Conservation (phyloP, 306 rosid species). For the Pterocarpus santalinus region DNA sequence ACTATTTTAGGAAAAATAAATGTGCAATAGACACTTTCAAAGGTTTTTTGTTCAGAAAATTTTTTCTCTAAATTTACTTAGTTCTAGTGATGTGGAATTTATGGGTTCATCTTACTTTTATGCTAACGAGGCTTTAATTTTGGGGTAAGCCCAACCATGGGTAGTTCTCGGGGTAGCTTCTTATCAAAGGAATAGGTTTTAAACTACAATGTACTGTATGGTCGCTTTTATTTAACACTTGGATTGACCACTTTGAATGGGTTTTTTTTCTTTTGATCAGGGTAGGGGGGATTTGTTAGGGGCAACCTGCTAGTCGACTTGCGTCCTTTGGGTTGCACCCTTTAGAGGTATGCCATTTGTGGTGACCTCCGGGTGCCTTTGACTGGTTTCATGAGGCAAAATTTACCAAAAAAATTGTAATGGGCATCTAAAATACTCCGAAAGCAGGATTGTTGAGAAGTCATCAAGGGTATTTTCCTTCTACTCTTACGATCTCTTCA, state of each 20-base stretch:
- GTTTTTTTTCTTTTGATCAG: too few species aligned
- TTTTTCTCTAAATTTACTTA: constrained; percentile 13
- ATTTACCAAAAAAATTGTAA: constrained; percentile 31
- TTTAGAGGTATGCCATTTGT: too few species aligned
- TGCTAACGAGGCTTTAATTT: constrained; percentile 25
- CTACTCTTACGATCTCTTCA: neutral
- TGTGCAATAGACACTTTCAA: neutral
- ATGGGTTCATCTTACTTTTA: neutral
- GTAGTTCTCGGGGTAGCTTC: constrained; percentile 24
- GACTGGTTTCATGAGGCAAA: neutral
- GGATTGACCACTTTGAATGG: constrained; percentile 41
- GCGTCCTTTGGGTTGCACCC: too few species aligned
- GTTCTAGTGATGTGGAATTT: neutral
- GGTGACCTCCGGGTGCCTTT: too few species aligned
- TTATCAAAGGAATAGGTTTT: constrained; percentile 23
- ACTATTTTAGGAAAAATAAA: neutral
- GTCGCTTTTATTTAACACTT: constrained; percentile 30
- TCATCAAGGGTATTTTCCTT: constrained; percentile 20
- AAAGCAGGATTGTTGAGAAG: constrained; percentile 28
- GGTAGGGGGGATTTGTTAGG: too few species aligned
- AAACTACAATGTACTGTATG: neutral
- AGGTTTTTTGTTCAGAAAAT: constrained; percentile 24
- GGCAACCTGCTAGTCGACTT: too few species aligned
- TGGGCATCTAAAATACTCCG: constrained; percentile 25
- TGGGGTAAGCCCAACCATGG: constrained; percentile 29